These are phyloP conservation scores for Articulospora tetracladia DNA, from an alignment of 495 filamentous ascomycete genomes.

Conservation along the genomic window DNA sequence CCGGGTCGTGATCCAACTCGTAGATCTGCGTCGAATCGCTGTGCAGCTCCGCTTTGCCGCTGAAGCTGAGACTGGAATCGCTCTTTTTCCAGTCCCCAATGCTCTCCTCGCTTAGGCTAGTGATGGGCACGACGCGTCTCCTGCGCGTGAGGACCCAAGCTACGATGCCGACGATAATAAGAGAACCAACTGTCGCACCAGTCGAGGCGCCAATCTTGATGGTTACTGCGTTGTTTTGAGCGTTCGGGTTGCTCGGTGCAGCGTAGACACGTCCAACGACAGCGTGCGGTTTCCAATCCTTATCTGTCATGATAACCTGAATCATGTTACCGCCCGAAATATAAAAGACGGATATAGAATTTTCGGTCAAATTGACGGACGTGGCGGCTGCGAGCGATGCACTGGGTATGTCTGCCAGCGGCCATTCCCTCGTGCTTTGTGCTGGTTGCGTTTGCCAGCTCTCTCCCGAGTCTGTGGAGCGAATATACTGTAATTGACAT, in stretches of 20 bases:
- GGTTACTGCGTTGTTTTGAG: too few relatives aligned
- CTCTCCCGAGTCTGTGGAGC: neutral
- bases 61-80: neutral
- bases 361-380: neutral
- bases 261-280: too few relatives aligned
- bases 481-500: neutral
- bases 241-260: too few relatives aligned
- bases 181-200: too few relatives aligned
- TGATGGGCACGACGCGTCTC: too few relatives aligned
- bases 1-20: neutral
- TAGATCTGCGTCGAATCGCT: neutral
- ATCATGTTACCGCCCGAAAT: neutral
- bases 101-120: too few relatives aligned
- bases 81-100: too few relatives aligned
- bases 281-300: too few relatives aligned
- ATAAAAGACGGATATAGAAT: neutral
- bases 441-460: neutral
- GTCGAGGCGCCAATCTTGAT: too few relatives aligned
- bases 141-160: too few relatives aligned
- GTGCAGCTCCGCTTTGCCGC: neutral
- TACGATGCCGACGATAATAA: too few relatives aligned
- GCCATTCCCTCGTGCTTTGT: neutral
- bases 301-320: neutral
- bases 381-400: neutral
- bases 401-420: neutral